phyloP scores from a whole-genome alignment of 805 yeast genomes.

The Brettanomyces naardenensis region DNA sequence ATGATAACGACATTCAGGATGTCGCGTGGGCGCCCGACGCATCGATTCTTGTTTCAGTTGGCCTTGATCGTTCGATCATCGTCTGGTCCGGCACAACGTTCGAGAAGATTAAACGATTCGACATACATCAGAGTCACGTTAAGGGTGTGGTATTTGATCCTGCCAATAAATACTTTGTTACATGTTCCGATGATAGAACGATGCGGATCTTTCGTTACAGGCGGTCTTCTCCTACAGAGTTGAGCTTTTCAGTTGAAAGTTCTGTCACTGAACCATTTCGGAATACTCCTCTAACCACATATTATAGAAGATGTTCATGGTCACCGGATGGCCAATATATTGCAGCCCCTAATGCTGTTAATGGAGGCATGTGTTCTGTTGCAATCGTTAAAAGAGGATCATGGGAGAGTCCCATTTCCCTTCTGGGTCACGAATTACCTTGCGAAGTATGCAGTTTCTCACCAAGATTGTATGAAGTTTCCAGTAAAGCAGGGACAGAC shows the following conservation, averaged over 20 bases:
- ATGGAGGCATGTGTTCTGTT: conserved; percentile 73
- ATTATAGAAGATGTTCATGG: conserved; percentile 83
- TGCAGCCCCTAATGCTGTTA: conserved; percentile 80
- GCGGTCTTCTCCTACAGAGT: conserved; percentile 49
- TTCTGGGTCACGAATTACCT: conserved; percentile 80
- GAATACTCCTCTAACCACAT: conserved; percentile 86
- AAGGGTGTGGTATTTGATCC: conserved; percentile 98
- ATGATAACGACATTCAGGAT: conserved; percentile 96
- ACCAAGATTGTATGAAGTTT: conserved; percentile 51
- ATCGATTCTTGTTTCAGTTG: conserved; percentile 83
- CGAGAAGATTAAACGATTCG: conserved; percentile 81
- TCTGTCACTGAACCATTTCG: conserved; percentile 78
- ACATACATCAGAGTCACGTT: conserved; percentile 89
- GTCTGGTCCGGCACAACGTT: conserved; percentile 92
- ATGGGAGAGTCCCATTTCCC: conserved; percentile 69
- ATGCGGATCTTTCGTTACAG: conserved; percentile 83
- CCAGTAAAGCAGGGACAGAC: conserved; percentile 16
- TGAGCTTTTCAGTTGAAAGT: conserved; percentile 81
- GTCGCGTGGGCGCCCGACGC: conserved; percentile 98
- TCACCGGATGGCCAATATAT: conserved; percentile 85
- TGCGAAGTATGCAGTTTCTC: conserved; percentile 75
- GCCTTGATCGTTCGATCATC: conserved; percentile 85
- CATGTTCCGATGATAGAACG: conserved; percentile 93
- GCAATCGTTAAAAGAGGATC: conserved; percentile 68
- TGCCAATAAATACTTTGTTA: conserved; percentile 94